Evolutionary conservation across 2,329 filamentous ascomycete genomes (phyloP).

Genomic region (Chaetomium strumarium): DNA sequence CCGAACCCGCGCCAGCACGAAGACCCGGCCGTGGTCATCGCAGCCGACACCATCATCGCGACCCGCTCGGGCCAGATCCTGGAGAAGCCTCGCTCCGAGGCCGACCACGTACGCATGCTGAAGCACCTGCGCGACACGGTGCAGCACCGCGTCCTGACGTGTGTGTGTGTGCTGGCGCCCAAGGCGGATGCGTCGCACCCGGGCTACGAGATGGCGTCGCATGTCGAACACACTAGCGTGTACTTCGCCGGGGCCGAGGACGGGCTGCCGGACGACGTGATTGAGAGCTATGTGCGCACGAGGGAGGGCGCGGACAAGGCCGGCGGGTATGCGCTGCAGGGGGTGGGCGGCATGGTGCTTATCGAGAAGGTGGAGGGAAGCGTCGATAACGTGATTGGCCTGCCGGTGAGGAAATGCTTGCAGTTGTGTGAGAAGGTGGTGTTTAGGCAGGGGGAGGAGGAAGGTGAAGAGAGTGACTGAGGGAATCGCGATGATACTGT

Average conservation of each 20-base stretch:
- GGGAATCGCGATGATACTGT: neutral
- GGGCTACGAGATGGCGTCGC: constrained; percentile 74
- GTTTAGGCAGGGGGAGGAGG: constrained; percentile 62
- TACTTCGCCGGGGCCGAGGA: constrained; percentile 64
- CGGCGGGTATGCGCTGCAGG: constrained; percentile 91
- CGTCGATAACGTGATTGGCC: constrained; percentile 89
- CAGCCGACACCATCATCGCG: constrained; percentile 87
- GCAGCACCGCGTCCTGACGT: constrained; percentile 78
- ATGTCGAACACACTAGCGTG: constrained; percentile 89
- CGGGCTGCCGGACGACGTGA: constrained; percentile 68
- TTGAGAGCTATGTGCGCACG: constrained; percentile 72
- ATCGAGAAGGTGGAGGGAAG: constrained; percentile 85
- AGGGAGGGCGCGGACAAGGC: constrained; percentile 94
- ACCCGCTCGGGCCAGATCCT: constrained; percentile 69
- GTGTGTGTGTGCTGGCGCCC: constrained; percentile 77
- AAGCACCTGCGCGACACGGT: constrained; percentile 71
- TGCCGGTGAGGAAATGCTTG: constrained; percentile 74
- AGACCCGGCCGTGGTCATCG: constrained; percentile 80
- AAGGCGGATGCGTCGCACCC: constrained; percentile 74
- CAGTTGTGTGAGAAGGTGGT: constrained; percentile 85
- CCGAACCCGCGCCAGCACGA: constrained; percentile 22
- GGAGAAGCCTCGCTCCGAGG: constrained; percentile 82
- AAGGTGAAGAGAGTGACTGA: constrained; percentile 38
- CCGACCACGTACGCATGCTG: constrained; percentile 79
- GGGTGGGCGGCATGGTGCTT: constrained; percentile 75